Percentiles rank a stretch among this genome's conserved stretches.
These are phyloP conservation scores for Styphnolobium japonicum DNA, from an alignment of 306 rosid species.

Conservation along the genomic window DNA sequence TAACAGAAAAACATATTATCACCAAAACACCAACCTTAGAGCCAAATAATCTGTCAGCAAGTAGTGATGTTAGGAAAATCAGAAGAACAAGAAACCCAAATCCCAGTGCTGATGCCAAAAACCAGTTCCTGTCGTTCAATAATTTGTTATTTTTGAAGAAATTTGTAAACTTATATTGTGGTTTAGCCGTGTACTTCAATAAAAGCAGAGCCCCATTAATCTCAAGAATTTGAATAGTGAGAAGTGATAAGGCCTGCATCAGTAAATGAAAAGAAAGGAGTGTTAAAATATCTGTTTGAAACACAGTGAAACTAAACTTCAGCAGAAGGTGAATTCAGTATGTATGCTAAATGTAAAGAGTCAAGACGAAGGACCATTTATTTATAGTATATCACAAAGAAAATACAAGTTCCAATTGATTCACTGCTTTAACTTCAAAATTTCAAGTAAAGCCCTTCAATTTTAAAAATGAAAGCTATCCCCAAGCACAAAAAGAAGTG, in stretches of 20 bases:
- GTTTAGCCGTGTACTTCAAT: conserved; percentile 62
- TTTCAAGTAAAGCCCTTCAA: not conserved
- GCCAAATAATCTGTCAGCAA: conserved; percentile 46
- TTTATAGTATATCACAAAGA: not conserved
- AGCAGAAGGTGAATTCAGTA: not conserved
- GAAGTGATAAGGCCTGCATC: conserved; percentile 62
- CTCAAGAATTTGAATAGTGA: conserved; percentile 63
- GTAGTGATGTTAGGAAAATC: conserved; percentile 52
- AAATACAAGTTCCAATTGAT: not conserved
- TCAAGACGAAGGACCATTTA: not conserved
- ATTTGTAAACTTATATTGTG: conserved; percentile 38
- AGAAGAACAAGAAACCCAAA: conserved; percentile 57
- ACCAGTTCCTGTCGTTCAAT: conserved; percentile 54
- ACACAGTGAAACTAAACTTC: not conserved
- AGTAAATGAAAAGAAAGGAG: not conserved
- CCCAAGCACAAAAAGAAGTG: not conserved
- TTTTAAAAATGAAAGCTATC: not conserved
- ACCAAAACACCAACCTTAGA: conserved; percentile 61
- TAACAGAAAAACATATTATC: not conserved
- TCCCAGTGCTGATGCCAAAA: conserved; percentile 63
- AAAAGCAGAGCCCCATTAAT: conserved; percentile 50
- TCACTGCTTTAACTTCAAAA: not conserved
- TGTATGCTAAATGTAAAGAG: not conserved
- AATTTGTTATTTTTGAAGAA: conserved; percentile 42
- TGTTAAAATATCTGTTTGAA: not conserved